A percentile compares a stretch with the other conserved stretches of the same genome.
phyloP scores from a whole-genome alignment of 768 basidiomycete species.

The Suillus luteus region DNA sequence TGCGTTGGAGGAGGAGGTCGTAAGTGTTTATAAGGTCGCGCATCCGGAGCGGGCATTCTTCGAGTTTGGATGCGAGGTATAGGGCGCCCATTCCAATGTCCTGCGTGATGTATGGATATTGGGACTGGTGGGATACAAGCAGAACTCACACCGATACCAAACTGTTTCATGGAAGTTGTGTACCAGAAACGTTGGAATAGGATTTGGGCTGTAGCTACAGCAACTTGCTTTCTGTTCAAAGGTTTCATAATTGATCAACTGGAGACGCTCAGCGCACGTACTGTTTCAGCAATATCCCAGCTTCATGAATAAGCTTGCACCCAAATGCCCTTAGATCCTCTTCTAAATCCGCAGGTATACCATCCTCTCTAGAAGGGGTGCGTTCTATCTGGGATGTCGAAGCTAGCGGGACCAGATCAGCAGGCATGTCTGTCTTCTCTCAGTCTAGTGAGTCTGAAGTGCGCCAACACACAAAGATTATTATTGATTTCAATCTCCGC shows the following conservation, averaged over 20 bases:
- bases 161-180: constrained; percentile 92
- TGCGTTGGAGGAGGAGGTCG: constrained; percentile 82
- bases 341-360: constrained; percentile 78
- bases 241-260: neutral
- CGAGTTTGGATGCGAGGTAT: constrained; percentile 86
- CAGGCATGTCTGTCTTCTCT: constrained; percentile 36
- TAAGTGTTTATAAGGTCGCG: constrained; percentile 95
- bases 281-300: constrained; percentile 90
- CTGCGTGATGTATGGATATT: constrained; percentile 38
- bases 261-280: constrained; percentile 39
- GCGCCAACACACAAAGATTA: neutral
- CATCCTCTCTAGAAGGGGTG: constrained; percentile 83
- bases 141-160: constrained; percentile 81
- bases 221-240: constrained; percentile 82
- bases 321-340: constrained; percentile 89
- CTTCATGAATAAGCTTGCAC: constrained; percentile 93
- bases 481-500: constrained; percentile 11
- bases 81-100: constrained; percentile 89
- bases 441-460: too few relatives aligned
- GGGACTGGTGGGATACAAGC: constrained; percentile 4
- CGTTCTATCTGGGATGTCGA: constrained; percentile 74
- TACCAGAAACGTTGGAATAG: constrained; percentile 97
- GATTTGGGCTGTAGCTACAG: constrained; percentile 95
- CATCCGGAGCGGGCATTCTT: constrained; percentile 90
- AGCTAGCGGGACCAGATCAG: constrained; percentile 77